Conservation (phyloP, 305 asterid genomes). For the Ajuga reptans region DNA sequence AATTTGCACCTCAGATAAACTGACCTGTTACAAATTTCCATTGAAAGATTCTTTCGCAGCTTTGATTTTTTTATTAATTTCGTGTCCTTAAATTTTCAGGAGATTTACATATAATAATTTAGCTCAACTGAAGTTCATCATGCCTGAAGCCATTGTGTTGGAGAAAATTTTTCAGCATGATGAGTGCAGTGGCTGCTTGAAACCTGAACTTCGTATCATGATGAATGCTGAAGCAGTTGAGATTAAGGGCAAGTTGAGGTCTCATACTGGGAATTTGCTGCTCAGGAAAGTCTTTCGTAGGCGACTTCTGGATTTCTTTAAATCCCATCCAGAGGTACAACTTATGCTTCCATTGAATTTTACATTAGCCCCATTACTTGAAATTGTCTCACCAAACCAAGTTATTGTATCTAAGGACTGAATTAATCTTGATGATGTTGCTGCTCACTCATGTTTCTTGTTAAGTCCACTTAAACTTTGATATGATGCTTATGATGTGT, state of each 20-base stretch:
- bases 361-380: neutral
- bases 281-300: constrained; percentile 55
- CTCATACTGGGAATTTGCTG: constrained; percentile 38
- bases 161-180: constrained; percentile 54
- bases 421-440: neutral
- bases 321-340: constrained; percentile 68
- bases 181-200: constrained; percentile 69
- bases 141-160: constrained; percentile 76
- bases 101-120: constrained; percentile 63
- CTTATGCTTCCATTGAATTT: neutral
- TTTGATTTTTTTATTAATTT: constrained; percentile 9
- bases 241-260: constrained; percentile 29
- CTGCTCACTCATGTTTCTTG: neutral
- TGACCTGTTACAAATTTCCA: neutral
- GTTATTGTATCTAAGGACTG: neutral
- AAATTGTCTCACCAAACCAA: neutral
- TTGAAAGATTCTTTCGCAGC: neutral
- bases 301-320: constrained; percentile 45
- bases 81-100: constrained; percentile 34
- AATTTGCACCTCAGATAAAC: neutral
- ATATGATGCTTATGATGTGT: neutral
- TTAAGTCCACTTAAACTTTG: neutral
- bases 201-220: constrained; percentile 44
- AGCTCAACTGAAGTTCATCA: constrained; percentile 69
- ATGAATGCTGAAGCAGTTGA: constrained; percentile 37